Evolutionary conservation across 345 rosid species (phyloP).

Genomic region (Streptanthus diversifolius): DNA sequence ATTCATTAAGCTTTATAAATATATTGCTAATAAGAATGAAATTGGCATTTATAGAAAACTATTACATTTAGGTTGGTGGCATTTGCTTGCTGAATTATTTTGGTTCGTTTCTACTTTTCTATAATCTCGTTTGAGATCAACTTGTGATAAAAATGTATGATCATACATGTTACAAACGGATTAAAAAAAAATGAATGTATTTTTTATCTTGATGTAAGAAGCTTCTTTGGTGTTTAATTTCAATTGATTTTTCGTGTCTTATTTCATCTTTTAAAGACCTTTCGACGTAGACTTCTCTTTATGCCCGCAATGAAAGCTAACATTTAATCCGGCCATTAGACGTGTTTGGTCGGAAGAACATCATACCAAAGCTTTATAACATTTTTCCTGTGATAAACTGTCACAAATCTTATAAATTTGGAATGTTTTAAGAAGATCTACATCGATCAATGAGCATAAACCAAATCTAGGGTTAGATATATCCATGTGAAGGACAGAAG

Average conservation of each 20-base stretch:
- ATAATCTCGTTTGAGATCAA: not conserved
- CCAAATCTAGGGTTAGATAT: constrained; percentile 8
- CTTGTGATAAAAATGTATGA: not conserved
- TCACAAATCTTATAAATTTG: not conserved
- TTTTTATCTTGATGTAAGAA: not conserved
- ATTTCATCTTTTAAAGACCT: no score
- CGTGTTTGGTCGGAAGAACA: not conserved
- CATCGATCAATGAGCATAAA: constrained; percentile 17
- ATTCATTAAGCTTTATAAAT: not conserved
- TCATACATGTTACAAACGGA: not conserved
- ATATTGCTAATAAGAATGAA: not conserved
- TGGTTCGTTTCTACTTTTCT: not conserved
- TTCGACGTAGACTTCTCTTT: no score
- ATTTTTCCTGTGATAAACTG: not conserved
- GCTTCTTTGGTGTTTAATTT: no score
- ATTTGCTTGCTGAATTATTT: not conserved
- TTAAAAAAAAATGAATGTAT: not conserved
- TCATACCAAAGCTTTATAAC: not conserved
- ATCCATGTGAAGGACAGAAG: constrained; percentile 10
- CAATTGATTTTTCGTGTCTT: no score
- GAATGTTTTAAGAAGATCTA: constrained; percentile 16
- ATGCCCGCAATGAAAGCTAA: no score
- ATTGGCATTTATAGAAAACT: not conserved
- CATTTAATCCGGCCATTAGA: not conserved
- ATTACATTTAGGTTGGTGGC: not conserved